These are phyloP conservation scores for Rhodamnia rubescens DNA, from an alignment of 345 rosid genomes.

Conservation along the genomic window DNA sequence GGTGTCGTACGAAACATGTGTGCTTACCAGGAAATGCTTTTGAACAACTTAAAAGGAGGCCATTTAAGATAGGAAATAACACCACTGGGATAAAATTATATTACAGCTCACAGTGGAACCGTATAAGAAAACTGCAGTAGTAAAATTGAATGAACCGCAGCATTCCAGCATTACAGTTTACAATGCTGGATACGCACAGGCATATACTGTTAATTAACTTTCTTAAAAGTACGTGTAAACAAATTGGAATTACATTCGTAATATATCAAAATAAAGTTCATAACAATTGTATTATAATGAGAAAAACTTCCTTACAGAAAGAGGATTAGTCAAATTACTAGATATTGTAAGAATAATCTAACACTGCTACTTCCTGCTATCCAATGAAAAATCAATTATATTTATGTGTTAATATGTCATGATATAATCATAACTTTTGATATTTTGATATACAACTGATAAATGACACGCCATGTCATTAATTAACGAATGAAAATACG, in stretches of 20 bases:
- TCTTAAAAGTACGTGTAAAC: neutral
- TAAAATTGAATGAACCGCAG: neutral
- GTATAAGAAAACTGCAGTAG: neutral
- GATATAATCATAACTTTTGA: neutral
- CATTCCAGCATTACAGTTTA: neutral
- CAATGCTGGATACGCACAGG: neutral
- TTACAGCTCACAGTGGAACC: neutral
- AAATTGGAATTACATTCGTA: neutral
- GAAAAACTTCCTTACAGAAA: neutral
- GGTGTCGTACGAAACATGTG: neutral
- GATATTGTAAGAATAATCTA: neutral
- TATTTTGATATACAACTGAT: neutral
- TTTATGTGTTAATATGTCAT: neutral
- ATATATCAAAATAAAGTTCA: neutral
- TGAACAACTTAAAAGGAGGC: neutral
- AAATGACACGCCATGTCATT: neutral
- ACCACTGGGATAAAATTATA: neutral
- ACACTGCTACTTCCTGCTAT: neutral
- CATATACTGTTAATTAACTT: neutral
- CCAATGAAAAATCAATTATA: neutral
- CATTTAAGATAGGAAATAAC: neutral
- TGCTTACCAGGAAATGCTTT: neutral
- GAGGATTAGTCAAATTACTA: neutral
- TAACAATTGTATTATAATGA: neutral
- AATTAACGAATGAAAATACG: neutral